Evolutionary conservation across 2,329 filamentous ascomycete species (phyloP).

Genomic region (Fusarium mexicanum): DNA sequence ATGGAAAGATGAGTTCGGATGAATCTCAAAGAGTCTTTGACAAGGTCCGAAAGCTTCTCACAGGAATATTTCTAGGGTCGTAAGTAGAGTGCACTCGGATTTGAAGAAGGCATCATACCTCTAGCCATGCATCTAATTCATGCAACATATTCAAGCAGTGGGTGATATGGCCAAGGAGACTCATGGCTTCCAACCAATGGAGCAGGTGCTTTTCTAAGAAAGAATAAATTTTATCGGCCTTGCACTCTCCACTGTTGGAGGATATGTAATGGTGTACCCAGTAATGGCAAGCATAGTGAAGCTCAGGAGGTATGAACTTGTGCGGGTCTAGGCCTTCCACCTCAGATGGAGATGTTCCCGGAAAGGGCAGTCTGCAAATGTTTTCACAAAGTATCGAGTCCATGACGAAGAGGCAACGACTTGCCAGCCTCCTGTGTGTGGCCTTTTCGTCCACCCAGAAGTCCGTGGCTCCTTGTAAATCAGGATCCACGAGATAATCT

Average conservation of each 20-base stretch:
- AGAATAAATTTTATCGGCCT: fast-evolving
- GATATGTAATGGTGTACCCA: slow-evolving; percentile 47
- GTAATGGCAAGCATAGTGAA: slow-evolving; percentile 3
- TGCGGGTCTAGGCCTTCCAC: fast-evolving
- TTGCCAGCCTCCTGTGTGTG: neutral
- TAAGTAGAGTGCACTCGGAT: fast-evolving
- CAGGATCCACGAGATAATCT: neutral
- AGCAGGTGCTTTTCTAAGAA: neutral
- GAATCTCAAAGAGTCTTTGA: neutral
- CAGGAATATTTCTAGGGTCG: neutral
- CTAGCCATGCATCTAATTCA: neutral
- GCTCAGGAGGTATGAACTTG: neutral
- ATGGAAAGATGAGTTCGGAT: neutral
- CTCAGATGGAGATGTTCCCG: neutral
- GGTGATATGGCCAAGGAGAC: neutral
- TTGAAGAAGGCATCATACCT: fast-evolving
- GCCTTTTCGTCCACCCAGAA: neutral
- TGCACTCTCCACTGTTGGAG: fast-evolving
- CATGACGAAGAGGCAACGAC: neutral
- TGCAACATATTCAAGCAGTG: neutral
- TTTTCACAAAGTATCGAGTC: neutral
- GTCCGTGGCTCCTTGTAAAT: neutral
- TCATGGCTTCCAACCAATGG: neutral
- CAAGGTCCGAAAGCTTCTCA: fast-evolving
- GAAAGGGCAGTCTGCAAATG: neutral